These are phyloP conservation scores for Daedaleopsis nitida DNA, from an alignment of 768 basidiomycete genomes.

Conservation along the genomic window DNA sequence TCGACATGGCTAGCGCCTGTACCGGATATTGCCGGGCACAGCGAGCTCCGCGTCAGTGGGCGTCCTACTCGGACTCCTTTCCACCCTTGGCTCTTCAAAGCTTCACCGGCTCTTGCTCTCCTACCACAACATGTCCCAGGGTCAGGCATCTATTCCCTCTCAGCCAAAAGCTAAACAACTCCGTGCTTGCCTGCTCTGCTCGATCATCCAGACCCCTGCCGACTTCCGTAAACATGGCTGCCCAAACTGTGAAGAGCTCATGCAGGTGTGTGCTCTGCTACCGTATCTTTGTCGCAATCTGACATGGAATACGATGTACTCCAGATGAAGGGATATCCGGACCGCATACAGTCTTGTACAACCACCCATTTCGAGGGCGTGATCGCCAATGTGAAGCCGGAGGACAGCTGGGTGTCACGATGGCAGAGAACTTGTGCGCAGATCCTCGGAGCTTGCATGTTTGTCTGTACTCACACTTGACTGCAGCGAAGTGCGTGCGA, in stretches of 20 bases:
- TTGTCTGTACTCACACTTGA: not conserved
- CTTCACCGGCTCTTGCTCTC: not conserved
- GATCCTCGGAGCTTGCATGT: not conserved
- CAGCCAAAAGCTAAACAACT: slow-evolving; percentile 72
- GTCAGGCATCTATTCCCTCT: slow-evolving; percentile 48
- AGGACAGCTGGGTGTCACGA: slow-evolving; percentile 91
- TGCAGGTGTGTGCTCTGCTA: slow-evolving; percentile 64
- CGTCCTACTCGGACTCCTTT: not conserved
- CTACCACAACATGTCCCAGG: slow-evolving; percentile 24
- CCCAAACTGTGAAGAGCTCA: slow-evolving; percentile 95
- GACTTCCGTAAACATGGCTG: slow-evolving; percentile 90
- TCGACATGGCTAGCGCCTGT: not conserved
- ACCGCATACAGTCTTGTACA: slow-evolving; percentile 84
- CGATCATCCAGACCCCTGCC: slow-evolving; percentile 77
- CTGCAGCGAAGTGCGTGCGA: slow-evolving; percentile 80
- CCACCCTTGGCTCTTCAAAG: not conserved
- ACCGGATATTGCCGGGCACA: slow-evolving; percentile 11
- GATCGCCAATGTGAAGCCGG: slow-evolving; percentile 83
- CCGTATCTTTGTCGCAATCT: not conserved
- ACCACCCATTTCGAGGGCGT: slow-evolving; percentile 93
- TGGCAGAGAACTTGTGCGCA: slow-evolving; percentile 91
- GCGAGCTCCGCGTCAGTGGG: not conserved
- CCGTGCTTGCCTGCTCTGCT: slow-evolving; percentile 92
- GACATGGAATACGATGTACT: not conserved
- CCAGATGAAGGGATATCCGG: slow-evolving; percentile 86